These are phyloP conservation scores for Aspergillus hortae DNA, from an alignment of 2,329 filamentous ascomycete genomes.

Conservation along the genomic window DNA sequence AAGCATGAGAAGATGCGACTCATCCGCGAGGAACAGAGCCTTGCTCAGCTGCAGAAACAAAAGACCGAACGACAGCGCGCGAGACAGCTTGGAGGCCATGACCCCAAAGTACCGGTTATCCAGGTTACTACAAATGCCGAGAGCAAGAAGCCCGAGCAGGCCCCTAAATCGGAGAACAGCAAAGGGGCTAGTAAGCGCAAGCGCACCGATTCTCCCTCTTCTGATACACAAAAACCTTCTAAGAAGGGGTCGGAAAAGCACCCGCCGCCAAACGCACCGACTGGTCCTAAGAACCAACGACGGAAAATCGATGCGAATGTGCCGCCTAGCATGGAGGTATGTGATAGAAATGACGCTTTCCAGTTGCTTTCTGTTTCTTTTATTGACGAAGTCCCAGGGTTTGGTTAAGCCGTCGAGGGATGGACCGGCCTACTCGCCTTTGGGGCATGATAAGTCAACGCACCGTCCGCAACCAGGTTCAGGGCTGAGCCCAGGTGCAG, in stretches of 20 bases:
- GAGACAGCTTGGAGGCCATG: slow-evolving; percentile 43
- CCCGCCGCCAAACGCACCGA: slow-evolving; percentile 23
- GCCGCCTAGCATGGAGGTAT: slow-evolving; percentile 17
- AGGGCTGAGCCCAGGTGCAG: slow-evolving; percentile 6
- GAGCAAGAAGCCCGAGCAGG: slow-evolving; percentile 8
- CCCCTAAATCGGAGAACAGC: slow-evolving; percentile 9
- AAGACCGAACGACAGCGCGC: slow-evolving; percentile 37
- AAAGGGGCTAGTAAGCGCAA: slow-evolving; percentile 30
- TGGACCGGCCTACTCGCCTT: slow-evolving; percentile 27
- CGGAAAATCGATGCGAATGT: slow-evolving; percentile 23
- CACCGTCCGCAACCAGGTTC: slow-evolving; percentile 10
- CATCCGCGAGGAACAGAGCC: slow-evolving; percentile 34
- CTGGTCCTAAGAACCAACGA: slow-evolving; percentile 14
- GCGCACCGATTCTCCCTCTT: slow-evolving; percentile 22
- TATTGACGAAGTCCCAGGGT: slow-evolving; percentile 21
- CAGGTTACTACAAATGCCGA: slow-evolving; percentile 24
- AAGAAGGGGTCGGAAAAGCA: slow-evolving; percentile 25
- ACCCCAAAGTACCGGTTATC: slow-evolving; percentile 42
- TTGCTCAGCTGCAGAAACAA: slow-evolving; percentile 30
- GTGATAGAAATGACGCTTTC: slow-evolving; percentile 1
- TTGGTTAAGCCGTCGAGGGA: slow-evolving; percentile 40
- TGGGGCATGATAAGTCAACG: slow-evolving; percentile 15
- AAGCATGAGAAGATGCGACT: slow-evolving; percentile 36
- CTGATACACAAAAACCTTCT: slow-evolving; percentile 21
- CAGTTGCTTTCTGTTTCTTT: background rate